These are phyloP conservation scores for Dipteronia sinensis DNA, from an alignment of 345 rosid species.

Conservation along the genomic window DNA sequence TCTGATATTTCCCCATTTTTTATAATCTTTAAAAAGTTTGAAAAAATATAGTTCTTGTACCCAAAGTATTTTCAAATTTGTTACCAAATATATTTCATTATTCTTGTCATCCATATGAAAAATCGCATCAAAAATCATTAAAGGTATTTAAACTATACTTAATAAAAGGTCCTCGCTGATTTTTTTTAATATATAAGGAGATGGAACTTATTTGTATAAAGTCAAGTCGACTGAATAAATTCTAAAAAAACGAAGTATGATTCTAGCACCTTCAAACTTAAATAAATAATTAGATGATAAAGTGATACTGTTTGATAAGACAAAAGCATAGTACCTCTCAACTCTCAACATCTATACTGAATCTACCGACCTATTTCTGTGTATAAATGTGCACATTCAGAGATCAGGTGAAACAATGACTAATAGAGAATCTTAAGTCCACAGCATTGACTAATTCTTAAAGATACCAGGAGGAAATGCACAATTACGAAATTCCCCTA, in stretches of 20 bases:
- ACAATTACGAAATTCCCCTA: background rate
- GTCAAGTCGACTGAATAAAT: background rate
- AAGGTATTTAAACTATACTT: too few relatives aligned
- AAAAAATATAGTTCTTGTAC: too few relatives aligned
- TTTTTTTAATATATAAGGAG: background rate
- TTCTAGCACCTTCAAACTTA: background rate
- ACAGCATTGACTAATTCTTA: background rate
- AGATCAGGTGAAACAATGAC: background rate
- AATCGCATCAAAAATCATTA: too few relatives aligned
- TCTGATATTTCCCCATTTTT: too few relatives aligned
- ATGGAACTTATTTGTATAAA: background rate
- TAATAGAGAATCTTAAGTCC: background rate
- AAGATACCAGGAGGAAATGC: background rate
- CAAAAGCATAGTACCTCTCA: background rate
- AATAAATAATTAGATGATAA: background rate
- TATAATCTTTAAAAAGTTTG: too few relatives aligned
- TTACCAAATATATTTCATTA: too few relatives aligned
- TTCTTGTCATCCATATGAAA: too few relatives aligned
- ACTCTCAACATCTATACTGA: background rate
- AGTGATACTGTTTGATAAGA: background rate
- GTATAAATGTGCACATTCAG: background rate
- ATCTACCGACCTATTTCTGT: background rate
- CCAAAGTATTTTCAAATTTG: too few relatives aligned
- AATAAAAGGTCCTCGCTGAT: too few relatives aligned
- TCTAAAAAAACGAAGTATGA: background rate